These are phyloP conservation scores for Effrenium voratum DNA, from an alignment of 73 alveolate genomes.

Conservation along the genomic window DNA sequence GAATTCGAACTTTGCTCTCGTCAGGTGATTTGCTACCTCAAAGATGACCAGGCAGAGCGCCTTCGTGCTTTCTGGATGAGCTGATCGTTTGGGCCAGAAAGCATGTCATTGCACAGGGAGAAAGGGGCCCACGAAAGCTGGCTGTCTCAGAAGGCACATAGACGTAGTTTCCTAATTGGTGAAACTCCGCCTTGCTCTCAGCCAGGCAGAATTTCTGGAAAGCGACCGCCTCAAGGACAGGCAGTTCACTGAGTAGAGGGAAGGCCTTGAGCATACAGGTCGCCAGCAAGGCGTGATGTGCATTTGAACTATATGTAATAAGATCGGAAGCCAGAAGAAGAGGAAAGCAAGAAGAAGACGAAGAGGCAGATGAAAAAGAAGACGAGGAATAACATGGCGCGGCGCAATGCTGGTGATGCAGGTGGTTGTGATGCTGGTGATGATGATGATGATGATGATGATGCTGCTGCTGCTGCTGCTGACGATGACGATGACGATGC, in stretches of 20 bases:
- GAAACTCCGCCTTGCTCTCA: neutral
- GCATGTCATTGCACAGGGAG: neutral
- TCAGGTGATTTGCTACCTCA: constrained; percentile 84
- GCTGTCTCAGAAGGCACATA: neutral
- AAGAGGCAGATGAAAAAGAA: no score
- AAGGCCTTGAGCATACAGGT: neutral
- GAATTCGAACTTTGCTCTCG: neutral
- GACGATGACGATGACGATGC: no score
- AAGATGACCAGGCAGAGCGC: constrained; percentile 57
- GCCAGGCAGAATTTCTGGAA: constrained; percentile 99
- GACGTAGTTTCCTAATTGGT: neutral
- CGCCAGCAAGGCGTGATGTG: no score
- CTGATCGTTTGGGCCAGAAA: neutral
- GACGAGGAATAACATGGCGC: no score
- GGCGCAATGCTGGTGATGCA: no score
- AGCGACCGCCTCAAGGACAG: constrained; percentile 98
- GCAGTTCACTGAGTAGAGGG: neutral
- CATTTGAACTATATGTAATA: neutral
- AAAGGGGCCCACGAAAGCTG: neutral
- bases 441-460: no score
- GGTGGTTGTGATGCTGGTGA: no score
- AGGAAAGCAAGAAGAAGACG: no score
- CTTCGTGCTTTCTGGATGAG: no score
- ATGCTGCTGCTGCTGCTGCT: no score
- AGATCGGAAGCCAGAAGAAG: no score